Base-by-base conservation (phyloP, 1,139 yeast species). In the Debaryomyces nepalensis region DNA sequence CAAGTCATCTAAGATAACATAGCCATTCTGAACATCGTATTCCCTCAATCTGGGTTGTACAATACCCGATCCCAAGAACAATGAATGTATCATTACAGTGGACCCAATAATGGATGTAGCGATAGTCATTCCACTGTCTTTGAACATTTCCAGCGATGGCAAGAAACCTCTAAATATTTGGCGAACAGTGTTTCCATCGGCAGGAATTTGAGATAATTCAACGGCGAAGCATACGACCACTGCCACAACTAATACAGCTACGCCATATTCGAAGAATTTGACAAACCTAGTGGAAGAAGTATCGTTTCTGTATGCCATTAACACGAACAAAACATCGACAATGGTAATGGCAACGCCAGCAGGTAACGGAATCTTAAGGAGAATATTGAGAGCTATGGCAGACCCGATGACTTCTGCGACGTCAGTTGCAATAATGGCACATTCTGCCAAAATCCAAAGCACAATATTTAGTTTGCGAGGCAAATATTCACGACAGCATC, bases 351-450 rank as follows among this genome's bases (percentile, higher is more conserved):
- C 79, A 6, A 87, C 89, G 43, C 95, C 95, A 0, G 91, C 93
- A 7, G 90, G 84, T 26, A 87, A 66, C 0, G 95, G 95, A 11
- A 87, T 71, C 40, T 73, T 74, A 34, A 85, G 53, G 46, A 87
- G 68, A 41, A 87, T 82, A 55, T 87, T 86, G 46, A 87, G 67
- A 0, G 95, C 93, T 53, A 87, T 81, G 3, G 95, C 95, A n/a
- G 89, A 80, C 54, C 95, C 96, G 42, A 87, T 85, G 24, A 87
- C 95, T 57, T 87, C 96, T 3, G 95, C 95, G 7, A 87, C 75
- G 68, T 87, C 95, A 0, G 95, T 87, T 1, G 95, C 89, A 40
- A 87, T 79, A 45, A 87, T 87, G 23, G 95, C 95, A 54, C 77
- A 72, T 59, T 87, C 95, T 1, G 95, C 91, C 46, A 85, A 70